Evolutionary conservation across 2,329 filamentous ascomycete genomes (phyloP), one percentile per base, ranked within the genome.

Genomic region (Neurospora sp.): DNA sequence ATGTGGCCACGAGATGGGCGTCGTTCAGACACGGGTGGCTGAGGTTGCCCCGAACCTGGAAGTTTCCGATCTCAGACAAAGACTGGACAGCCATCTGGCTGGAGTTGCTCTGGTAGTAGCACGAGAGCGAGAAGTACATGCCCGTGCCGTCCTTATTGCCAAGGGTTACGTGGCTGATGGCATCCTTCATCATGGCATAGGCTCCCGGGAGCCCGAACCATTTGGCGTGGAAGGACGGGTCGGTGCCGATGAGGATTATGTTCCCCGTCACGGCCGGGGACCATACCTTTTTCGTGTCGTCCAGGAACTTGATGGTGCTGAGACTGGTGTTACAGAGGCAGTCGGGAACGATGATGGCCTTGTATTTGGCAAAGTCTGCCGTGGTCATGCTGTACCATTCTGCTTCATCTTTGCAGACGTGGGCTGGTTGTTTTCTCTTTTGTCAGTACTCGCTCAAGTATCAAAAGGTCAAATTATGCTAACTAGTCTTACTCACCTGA

Each of bases 291-390:
- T 81, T 81, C 33, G 80, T 81, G 43, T 79, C 77, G 38, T 79
- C 76, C 10, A 83, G 75, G 69, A 82, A 81, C 38, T 77, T 73
- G 70, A 83, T 77, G 15, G 73, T 72, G 68, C 69, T 71, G 15
- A 75, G 73, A 67, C 74, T 73, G 7, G 70, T 73, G 8, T 75
- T 76, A 71, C 79, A 80, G 66, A 77, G 75, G 11, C 80, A 78
- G 71, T 84, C 82, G 7, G 80, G 79, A 43, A 84, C 76, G 68
- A 84, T 75, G 68, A 84, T 81, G 13, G 82, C 82, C 74, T 81
- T 82, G 79, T 79, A 84, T 69, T 78, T 76, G 66, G 80, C 78
- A 74, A 83, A 83, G 71, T 84, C 82, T 42, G 76, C 76, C 2
- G 80, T 79, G 8, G 78, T 80, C 77, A 82, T 79, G 58, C 76